Evolutionary conservation across 768 basidiomycete species (phyloP).

Genomic region (Auricularia sp.): DNA sequence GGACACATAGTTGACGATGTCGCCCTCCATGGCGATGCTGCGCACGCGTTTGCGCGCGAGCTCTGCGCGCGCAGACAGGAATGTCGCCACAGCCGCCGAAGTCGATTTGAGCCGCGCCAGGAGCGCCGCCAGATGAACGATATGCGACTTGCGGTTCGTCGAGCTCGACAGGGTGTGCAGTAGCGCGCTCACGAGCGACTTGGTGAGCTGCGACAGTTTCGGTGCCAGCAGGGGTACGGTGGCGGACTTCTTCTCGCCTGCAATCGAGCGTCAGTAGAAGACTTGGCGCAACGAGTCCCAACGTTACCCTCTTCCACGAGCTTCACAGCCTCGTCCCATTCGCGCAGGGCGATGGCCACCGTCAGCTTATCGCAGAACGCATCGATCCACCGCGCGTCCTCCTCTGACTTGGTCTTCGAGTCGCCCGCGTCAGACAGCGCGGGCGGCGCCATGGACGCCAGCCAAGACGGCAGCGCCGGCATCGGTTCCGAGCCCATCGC

Average conservation of each 20-base stretch:
- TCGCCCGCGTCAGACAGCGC: conserved; percentile 8
- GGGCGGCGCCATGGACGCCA: conserved; percentile 27
- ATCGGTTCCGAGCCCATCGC: background rate
- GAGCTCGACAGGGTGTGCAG: conserved; percentile 65
- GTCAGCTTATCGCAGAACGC: conserved; percentile 89
- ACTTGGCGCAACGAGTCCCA: background rate
- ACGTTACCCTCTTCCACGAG: conserved; percentile 71
- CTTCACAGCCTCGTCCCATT: conserved; percentile 81
- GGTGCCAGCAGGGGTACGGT: conserved; percentile 41
- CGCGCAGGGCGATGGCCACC: conserved; percentile 79
- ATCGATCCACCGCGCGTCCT: conserved; percentile 76
- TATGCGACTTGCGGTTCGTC: conserved; percentile 65
- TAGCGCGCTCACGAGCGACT: conserved; percentile 58
- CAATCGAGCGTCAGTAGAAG: background rate
- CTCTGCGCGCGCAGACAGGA: conserved; percentile 67
- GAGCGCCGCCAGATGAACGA: conserved; percentile 60
- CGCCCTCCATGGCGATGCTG: conserved; percentile 79
- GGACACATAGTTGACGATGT: conserved; percentile 74
- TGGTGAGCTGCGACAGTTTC: conserved; percentile 58
- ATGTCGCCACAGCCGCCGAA: conserved; percentile 70
- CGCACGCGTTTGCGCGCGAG: conserved; percentile 71
- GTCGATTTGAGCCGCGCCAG: conserved; percentile 68
- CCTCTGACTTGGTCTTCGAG: conserved; percentile 66
- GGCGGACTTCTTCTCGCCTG: conserved; percentile 54
- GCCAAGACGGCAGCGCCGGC: conserved; percentile 39